Evolutionary conservation across 176 grass and related monocot species (phyloP), one percentile per base, ranked within the genome.

Genomic region (Phyllostachys edulis): DNA sequence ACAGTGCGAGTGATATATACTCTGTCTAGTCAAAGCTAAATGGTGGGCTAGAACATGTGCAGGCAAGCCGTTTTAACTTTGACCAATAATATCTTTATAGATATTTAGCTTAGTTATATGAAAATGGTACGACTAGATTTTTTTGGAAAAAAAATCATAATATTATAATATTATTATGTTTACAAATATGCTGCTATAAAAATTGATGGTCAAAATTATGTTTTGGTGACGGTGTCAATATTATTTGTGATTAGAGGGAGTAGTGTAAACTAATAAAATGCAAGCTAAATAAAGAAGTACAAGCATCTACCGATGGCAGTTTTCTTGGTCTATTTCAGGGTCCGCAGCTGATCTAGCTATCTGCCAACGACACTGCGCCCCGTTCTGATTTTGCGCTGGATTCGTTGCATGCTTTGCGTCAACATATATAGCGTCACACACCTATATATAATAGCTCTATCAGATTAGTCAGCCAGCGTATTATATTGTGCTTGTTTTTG

Each of bases 351-450:
- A 24, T 61, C 1, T 26, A 11, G n/a, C 57, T 57, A n/a, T 38
- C 55, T 69, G 63, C 63, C 2, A 38, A 45, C 32, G 54, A 57
- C 54, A 9, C 6, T 9, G 54, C 54, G 20, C 66, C 42, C 5
- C 40, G 4, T 8, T 36, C 2, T 49, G 64, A 26, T 49, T 63
- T 72, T 38, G 84, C 40, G 39, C 37, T 65, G 69, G 63, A 79
- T 86, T 78, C 84, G 41, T 9, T 79, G 75, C 26, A 79, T 63
- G 14, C 20, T 36, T 18, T 17, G 23, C 64, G 54, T 37, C 42
- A 23, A 21, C 66, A 11, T 60, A 4, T 2, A 1, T 3, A 64
- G 62, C 62, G 4, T 64, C 27, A 29, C 60, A 29, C 27, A 29
- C 23, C 10, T 63, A 63, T 63, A 63, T 20, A 7, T 21, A 56